A percentile compares a stretch with the other conserved stretches of the same genome.
phyloP scores from a whole-genome alignment of 352 stramenopile genomes.

The Phytopythium mirpurense region DNA sequence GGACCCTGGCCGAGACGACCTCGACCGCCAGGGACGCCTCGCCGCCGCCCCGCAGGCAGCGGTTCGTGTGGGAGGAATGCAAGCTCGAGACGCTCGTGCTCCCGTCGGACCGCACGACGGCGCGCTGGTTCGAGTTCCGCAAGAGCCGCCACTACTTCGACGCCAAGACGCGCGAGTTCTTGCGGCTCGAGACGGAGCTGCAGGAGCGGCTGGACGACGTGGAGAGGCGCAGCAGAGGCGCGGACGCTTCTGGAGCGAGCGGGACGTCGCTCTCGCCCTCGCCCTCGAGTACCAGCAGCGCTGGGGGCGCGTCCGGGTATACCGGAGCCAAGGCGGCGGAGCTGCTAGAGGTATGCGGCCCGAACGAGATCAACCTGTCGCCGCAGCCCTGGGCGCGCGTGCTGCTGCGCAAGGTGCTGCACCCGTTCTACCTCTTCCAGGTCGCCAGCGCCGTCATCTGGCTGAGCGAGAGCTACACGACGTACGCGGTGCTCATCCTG shows the following conservation, averaged over 20 bases:
- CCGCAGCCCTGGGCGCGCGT: constrained; percentile 38
- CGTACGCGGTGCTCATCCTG: constrained; percentile 63
- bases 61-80: constrained; percentile 42
- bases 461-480: constrained; percentile 59
- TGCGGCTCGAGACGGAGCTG: constrained; percentile 50
- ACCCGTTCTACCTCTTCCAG: constrained; percentile 83
- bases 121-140: constrained; percentile 62
- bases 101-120: constrained; percentile 10
- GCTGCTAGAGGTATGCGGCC: constrained; percentile 37
- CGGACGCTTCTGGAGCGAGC: constrained; percentile 8
- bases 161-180: constrained; percentile 38
- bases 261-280: constrained; percentile 2
- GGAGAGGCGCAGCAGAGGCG: constrained; percentile 12
- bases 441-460: constrained; percentile 60
- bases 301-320: constrained; percentile 6
- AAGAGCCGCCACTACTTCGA: constrained; percentile 69
- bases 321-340: constrained; percentile 26
- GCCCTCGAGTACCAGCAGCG: neutral
- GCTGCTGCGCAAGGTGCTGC: constrained; percentile 60
- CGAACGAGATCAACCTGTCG: constrained; percentile 51
- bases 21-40: neutral
- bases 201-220: constrained; percentile 35
- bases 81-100: constrained; percentile 18
- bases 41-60: neutral
- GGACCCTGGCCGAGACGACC: neutral